Conservation (phyloP, 1,284 basidiomycete genomes). For the Psilocybe mexicana region DNA sequence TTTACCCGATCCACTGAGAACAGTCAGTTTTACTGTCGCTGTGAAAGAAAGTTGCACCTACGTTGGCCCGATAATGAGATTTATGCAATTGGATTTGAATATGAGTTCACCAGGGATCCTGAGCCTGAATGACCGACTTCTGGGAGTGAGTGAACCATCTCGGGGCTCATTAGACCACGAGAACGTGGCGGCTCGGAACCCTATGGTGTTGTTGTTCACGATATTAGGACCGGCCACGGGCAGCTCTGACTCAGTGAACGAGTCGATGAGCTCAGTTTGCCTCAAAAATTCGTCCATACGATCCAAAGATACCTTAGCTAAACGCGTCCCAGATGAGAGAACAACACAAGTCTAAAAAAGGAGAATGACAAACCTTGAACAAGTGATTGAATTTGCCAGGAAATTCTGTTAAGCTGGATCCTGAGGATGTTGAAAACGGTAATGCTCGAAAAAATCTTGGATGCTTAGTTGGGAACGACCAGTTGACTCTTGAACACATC, state of each 20-base stretch:
- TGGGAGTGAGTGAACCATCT: slow-evolving; percentile 32
- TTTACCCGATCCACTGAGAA: slow-evolving; percentile 19
- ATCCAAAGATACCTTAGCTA: slow-evolving; percentile 49
- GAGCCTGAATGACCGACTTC: slow-evolving; percentile 45
- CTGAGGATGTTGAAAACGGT: slow-evolving; percentile 28
- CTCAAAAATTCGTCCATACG: slow-evolving; percentile 51
- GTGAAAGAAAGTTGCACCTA: slow-evolving; percentile 38
- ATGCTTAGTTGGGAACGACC: slow-evolving; percentile 8
- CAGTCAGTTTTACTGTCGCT: slow-evolving; percentile 35
- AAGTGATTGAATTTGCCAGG: slow-evolving; percentile 9
- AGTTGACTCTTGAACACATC: background rate
- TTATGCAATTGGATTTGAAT: slow-evolving; percentile 58
- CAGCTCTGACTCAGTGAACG: slow-evolving; percentile 31
- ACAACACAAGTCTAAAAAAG: background rate
- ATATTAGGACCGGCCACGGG: background rate
- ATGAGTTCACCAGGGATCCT: slow-evolving; percentile 48
- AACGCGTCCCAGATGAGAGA: background rate
- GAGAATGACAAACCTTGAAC: slow-evolving; percentile 19
- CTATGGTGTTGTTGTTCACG: slow-evolving; percentile 3
- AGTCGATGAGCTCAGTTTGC: slow-evolving; percentile 55
- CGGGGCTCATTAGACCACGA: slow-evolving; percentile 39
- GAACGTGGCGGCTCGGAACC: slow-evolving; percentile 33
- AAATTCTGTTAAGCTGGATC: slow-evolving; percentile 19
- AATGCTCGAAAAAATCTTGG: slow-evolving; percentile 23
- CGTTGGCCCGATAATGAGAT: slow-evolving; percentile 64